A percentile compares a stretch with the other conserved stretches of the same genome.
Conservation (phyloP, 306 rosid genomes). For the Medicago arabica region DNA sequence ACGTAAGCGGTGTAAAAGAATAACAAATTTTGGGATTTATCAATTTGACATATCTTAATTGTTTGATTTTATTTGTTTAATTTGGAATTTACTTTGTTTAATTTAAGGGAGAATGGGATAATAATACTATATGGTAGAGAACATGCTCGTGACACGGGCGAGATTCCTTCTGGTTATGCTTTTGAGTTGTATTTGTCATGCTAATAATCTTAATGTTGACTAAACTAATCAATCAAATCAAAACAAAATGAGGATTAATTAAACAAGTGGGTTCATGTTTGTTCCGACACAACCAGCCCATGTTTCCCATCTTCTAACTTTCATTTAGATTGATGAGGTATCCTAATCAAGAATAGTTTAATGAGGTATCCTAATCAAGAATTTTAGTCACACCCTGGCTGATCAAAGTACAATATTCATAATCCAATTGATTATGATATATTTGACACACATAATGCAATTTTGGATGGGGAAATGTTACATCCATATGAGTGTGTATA, state of each 20-base stretch:
- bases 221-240: constrained; percentile 40
- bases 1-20: constrained; percentile 26
- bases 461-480: constrained; percentile 5
- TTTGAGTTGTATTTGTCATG: constrained; percentile 64
- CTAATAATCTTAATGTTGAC: constrained; percentile 32
- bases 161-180: constrained; percentile 65
- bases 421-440: constrained; percentile 43
- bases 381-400: constrained; percentile 49
- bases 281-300: constrained; percentile 73
- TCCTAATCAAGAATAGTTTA: constrained; percentile 50
- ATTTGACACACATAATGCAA: constrained; percentile 5
- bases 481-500: no score
- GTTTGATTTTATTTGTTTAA: not conserved
- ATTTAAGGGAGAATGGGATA: constrained; percentile 31
- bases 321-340: constrained; percentile 41
- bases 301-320: constrained; percentile 91
- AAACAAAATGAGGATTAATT: constrained; percentile 4
- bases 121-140: constrained; percentile 42
- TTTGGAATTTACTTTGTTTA: no score
- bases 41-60: constrained; percentile 16
- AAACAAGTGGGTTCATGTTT: constrained; percentile 74
- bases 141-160: constrained; percentile 68
- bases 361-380: constrained; percentile 48
- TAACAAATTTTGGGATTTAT: not conserved
- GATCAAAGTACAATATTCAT: constrained; percentile 40